Evolutionary conservation across 202 grass and related monocot genomes (phyloP).

Genomic region (Schoenoplectus tabernaemontani): DNA sequence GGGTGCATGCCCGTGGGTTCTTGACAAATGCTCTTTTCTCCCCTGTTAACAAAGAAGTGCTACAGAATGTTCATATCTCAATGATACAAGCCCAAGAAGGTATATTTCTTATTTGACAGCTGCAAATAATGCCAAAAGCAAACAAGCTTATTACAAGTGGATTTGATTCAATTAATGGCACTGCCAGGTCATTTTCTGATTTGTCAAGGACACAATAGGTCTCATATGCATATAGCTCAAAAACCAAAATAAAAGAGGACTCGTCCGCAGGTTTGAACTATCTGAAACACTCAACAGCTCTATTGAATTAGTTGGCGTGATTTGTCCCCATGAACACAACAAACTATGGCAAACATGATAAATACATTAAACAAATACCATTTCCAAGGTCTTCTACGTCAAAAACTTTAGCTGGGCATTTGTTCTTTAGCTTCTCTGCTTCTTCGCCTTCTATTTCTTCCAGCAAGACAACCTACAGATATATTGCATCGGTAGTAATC

Average conservation of each 20-base stretch:
- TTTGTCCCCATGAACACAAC: background rate
- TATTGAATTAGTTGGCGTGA: background rate
- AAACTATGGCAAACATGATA: background rate
- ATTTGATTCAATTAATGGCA: background rate
- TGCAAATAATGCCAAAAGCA: background rate
- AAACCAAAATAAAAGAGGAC: background rate
- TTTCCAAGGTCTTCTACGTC: conserved; percentile 85
- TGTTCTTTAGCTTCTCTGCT: conserved; percentile 55
- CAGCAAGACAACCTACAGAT: conserved; percentile 51
- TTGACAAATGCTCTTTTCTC: conserved; percentile 50
- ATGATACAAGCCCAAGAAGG: background rate
- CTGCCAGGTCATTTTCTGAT: background rate
- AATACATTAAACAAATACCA: conserved; percentile 31
- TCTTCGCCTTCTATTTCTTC: conserved; percentile 48
- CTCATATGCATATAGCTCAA: background rate
- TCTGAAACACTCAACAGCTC: background rate
- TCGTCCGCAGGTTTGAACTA: background rate
- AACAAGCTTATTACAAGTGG: background rate
- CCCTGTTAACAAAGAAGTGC: conserved; percentile 25
- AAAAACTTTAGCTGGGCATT: conserved; percentile 71
- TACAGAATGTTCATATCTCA: background rate
- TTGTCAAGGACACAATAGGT: background rate
- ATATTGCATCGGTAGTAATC: background rate
- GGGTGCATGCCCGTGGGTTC: conserved; percentile 60
- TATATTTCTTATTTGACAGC: background rate